Evolutionary conservation across 202 grass and related monocot genomes (phyloP).

Genomic region (Brachypodium distachyon): DNA sequence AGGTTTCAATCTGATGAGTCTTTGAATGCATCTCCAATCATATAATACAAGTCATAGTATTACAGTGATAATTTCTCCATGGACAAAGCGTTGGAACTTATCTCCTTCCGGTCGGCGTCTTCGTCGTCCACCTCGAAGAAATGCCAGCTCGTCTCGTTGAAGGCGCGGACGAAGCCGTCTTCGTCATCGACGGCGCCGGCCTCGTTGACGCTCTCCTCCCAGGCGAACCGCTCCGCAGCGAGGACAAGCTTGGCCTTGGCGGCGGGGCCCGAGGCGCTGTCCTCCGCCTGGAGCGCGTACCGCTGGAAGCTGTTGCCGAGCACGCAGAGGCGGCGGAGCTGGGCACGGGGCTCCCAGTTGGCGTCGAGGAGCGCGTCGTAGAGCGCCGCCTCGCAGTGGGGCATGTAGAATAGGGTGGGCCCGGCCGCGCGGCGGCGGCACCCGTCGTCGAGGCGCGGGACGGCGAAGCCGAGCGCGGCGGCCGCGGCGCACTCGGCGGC

Average conservation of each 20-base stretch:
- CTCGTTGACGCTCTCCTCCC: constrained; percentile 45
- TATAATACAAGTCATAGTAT: neutral
- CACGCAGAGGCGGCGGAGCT: constrained; percentile 49
- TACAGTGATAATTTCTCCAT: neutral
- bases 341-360: constrained; percentile 49
- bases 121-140: constrained; percentile 59
- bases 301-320: constrained; percentile 74
- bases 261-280: constrained; percentile 5
- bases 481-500: constrained; percentile 59
- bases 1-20: neutral
- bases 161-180: constrained; percentile 42
- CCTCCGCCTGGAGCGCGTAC: constrained; percentile 39
- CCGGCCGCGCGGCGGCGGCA: constrained; percentile 38
- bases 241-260: constrained; percentile 43
- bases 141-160: constrained; percentile 95
- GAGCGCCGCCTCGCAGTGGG: constrained; percentile 72
- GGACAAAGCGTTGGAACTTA: constrained; percentile 17
- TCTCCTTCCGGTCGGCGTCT: neutral
- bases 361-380: constrained; percentile 65
- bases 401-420: constrained; percentile 93
- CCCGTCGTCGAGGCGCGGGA: constrained; percentile 45
- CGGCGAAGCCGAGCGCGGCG: constrained; percentile 44
- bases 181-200: constrained; percentile 26
- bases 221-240: constrained; percentile 23
- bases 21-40: neutral